Conservation (phyloP, 2,329 filamentous ascomycete genomes). For the Trichoderma afroharzianum region DNA sequence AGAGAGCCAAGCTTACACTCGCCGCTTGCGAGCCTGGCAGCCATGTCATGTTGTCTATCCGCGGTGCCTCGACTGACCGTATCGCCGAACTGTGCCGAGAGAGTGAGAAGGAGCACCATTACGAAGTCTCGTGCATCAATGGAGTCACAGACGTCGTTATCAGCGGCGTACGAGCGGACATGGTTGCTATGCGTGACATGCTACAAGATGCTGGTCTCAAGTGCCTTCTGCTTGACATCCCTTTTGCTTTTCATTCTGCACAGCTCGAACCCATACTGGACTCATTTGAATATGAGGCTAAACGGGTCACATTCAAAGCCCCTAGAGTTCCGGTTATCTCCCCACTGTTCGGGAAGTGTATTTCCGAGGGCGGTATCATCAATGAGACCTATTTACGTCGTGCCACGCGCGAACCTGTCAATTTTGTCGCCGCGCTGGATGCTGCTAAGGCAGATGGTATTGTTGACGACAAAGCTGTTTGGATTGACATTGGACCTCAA, state of each 20-base stretch:
- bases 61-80: slow-evolving; percentile 53
- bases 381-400: neutral
- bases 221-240: slow-evolving; percentile 41
- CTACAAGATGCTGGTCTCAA: slow-evolving; percentile 24
- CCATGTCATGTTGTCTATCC: slow-evolving; percentile 56
- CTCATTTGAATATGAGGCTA: slow-evolving; percentile 50
- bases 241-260: slow-evolving; percentile 52
- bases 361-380: neutral
- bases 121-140: slow-evolving; percentile 58
- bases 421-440: neutral
- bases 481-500: slow-evolving; percentile 65
- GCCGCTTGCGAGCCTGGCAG: slow-evolving; percentile 63
- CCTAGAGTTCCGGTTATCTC: slow-evolving; percentile 60
- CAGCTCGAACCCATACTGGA: slow-evolving; percentile 54
- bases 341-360: slow-evolving; percentile 48
- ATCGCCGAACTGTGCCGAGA: slow-evolving; percentile 17
- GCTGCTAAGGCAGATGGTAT: neutral
- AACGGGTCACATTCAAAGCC: slow-evolving; percentile 35
- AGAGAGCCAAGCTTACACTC: slow-evolving; percentile 62
- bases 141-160: slow-evolving; percentile 41
- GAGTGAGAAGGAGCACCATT: slow-evolving; percentile 61
- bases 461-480: slow-evolving; percentile 47
- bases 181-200: neutral
- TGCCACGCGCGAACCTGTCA: neutral
- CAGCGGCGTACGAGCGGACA: neutral